Evolutionary conservation across 2,329 filamentous ascomycete species (phyloP).

Genomic region (Sphaerulina vaccinii): DNA sequence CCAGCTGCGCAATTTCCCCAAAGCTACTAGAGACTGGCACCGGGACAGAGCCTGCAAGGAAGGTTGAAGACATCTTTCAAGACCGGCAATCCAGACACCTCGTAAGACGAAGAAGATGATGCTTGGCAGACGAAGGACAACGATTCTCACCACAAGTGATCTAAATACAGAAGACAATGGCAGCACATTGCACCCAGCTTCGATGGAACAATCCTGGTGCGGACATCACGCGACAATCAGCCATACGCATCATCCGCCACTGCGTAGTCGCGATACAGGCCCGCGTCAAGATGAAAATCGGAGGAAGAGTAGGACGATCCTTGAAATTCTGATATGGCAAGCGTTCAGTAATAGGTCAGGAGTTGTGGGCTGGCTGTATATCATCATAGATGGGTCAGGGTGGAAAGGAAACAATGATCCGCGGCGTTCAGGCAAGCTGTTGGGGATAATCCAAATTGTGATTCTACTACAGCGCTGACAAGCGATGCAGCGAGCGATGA

Average conservation of each 20-base stretch:
- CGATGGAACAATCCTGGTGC: not conserved
- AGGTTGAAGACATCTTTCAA: not conserved
- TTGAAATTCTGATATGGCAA: not conserved
- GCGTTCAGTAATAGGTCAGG: not conserved
- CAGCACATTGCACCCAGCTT: not conserved
- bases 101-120: not conserved
- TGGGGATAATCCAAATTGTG: not conserved
- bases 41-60: not conserved
- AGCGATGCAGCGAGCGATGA: not conserved
- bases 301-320: not conserved
- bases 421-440: not conserved
- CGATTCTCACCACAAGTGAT: not conserved
- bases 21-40: constrained; percentile 43
- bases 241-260: not conserved
- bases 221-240: not conserved
- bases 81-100: not conserved
- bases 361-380: not conserved
- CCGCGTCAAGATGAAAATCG: not conserved
- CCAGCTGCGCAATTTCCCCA: constrained; percentile 53
- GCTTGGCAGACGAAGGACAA: not conserved
- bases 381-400: not conserved
- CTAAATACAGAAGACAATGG: not conserved
- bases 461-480: not conserved
- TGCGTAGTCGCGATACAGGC: not conserved
- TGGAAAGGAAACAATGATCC: not conserved